Percentiles rank a stretch among this genome's conserved stretches.
phyloP scores from a whole-genome alignment of 2,329 filamentous ascomycete genomes.

The Nemania serpens region DNA sequence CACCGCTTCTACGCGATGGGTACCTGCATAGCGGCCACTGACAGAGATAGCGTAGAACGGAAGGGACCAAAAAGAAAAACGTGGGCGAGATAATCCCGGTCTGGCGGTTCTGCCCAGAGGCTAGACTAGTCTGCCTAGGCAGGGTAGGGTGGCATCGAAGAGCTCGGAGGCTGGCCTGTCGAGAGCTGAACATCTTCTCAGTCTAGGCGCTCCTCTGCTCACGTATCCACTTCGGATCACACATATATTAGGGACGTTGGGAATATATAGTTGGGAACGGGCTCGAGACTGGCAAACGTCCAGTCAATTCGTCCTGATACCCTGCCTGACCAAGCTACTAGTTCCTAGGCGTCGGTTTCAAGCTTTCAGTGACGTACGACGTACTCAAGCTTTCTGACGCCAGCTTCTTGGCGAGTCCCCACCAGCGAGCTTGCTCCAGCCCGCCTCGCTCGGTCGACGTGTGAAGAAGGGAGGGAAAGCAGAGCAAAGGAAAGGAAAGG shows the following conservation, averaged over 20 bases:
- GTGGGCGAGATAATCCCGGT: neutral
- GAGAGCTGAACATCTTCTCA: neutral
- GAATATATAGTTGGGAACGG: too few species aligned
- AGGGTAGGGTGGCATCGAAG: neutral
- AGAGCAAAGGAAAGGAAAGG: neutral
- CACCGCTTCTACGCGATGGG: neutral
- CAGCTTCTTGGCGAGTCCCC: constrained; percentile 2
- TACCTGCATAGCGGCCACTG: neutral
- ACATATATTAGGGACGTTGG: too few species aligned
- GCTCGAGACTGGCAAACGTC: too few species aligned
- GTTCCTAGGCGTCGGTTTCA: neutral
- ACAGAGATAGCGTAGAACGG: neutral
- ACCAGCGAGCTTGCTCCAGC: neutral
- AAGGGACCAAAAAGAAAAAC: neutral
- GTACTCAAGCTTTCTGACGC: neutral
- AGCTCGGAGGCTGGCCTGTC: neutral
- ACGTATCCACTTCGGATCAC: too few species aligned
- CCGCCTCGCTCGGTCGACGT: too few species aligned
- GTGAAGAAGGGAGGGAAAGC: too few species aligned
- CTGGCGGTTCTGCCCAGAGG: neutral
- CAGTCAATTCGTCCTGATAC: too few species aligned
- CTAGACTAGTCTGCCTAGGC: too few species aligned
- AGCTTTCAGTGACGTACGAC: neutral
- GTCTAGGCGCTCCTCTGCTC: too few species aligned
- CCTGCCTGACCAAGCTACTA: too few species aligned